Evolutionary conservation across 345 rosid genomes (phyloP).

Genomic region (Syzygium grande): DNA sequence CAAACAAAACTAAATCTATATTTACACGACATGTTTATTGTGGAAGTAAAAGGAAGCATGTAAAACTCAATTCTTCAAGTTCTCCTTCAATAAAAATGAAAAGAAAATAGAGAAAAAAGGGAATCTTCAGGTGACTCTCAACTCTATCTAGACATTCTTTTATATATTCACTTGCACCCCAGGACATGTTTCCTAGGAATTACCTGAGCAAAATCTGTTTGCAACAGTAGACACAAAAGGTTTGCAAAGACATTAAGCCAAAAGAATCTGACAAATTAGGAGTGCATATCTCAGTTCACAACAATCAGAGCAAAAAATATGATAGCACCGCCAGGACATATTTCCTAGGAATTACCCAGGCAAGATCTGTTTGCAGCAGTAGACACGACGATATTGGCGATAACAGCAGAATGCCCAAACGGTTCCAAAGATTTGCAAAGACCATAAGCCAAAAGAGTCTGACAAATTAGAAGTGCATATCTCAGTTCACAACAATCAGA

Average conservation of each 20-base stretch:
- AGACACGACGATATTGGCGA: not conserved
- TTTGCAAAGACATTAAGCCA: no score
- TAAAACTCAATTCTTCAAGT: not conserved
- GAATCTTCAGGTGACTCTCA: not conserved
- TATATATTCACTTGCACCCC: not conserved
- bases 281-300: no score
- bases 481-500: not conserved
- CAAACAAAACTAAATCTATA: not conserved
- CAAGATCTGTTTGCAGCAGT: not conserved
- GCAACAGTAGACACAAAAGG: not conserved
- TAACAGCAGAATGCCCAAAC: not conserved
- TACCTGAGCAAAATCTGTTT: not conserved
- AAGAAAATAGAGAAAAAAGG: not conserved
- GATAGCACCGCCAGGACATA: no score
- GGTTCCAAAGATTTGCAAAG: not conserved
- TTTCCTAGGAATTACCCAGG: not conserved
- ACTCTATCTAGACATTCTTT: not conserved
- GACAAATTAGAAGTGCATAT: not conserved
- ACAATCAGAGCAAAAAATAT: no score
- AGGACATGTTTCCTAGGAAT: not conserved
- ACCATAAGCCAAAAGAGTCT: not conserved
- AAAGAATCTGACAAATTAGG: no score
- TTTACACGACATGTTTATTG: not conserved
- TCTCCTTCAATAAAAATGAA: not conserved
- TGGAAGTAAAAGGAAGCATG: not conserved